phyloP scores from a whole-genome alignment of 352 stramenopile genomes.

The Peronosclerospora sorghi region DNA sequence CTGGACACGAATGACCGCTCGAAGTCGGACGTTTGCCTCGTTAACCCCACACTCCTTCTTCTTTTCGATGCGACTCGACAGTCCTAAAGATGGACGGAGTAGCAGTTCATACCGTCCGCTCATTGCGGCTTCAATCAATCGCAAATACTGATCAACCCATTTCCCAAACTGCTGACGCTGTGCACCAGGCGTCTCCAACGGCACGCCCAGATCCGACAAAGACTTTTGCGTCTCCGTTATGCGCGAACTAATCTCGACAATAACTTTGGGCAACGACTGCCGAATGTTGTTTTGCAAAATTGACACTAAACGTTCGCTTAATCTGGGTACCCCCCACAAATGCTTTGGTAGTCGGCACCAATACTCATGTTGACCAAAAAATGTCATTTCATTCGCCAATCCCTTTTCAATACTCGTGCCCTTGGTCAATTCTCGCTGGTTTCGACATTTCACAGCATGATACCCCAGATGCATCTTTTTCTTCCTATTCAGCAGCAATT shows the following conservation, averaged over 20 bases:
- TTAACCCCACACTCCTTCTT: not conserved
- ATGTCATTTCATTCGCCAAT: constrained; percentile 38
- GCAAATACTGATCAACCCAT: constrained; percentile 21
- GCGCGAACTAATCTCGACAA: constrained; percentile 26
- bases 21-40: constrained; percentile 19
- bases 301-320: constrained; percentile 26
- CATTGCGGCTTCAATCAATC: constrained; percentile 22
- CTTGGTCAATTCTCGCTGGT: constrained; percentile 51
- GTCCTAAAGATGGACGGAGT: not conserved
- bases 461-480: constrained; percentile 59
- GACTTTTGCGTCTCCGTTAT: constrained; percentile 12
- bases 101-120: constrained; percentile 20
- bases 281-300: constrained; percentile 46
- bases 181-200: constrained; percentile 9
- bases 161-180: constrained; percentile 24
- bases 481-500: constrained; percentile 69
- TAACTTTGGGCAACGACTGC: constrained; percentile 31
- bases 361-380: constrained; percentile 38
- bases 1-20: not conserved
- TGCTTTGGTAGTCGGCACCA: constrained; percentile 22
- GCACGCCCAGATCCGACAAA: constrained; percentile 15
- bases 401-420: constrained; percentile 45
- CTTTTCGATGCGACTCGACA: constrained; percentile 17
- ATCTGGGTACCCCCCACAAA: constrained; percentile 24
- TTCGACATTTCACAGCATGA: constrained; percentile 81